Conservation (phyloP, 2,329 filamentous ascomycete genomes). For the Acrocalymma vagum region DNA sequence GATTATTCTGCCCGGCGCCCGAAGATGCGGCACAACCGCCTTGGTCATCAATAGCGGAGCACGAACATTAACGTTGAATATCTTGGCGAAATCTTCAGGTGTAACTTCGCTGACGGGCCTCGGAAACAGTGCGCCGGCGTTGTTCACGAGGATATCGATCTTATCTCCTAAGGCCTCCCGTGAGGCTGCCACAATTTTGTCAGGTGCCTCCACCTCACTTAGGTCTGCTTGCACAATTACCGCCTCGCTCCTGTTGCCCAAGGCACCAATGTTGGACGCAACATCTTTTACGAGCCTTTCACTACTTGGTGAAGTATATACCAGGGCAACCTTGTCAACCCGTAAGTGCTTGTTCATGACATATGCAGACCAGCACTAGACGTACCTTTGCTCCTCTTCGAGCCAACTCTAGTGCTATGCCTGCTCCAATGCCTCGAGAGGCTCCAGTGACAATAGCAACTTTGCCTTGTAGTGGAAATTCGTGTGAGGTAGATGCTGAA, state of each 20-base stretch:
- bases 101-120: conserved; percentile 44
- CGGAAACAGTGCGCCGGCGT: conserved; percentile 44
- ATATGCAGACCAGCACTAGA: neutral
- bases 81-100: conserved; percentile 59
- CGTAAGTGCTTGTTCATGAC: conserved; percentile 7
- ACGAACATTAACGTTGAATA: conserved; percentile 67
- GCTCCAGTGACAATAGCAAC: conserved; percentile 60
- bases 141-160: conserved; percentile 56
- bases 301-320: conserved; percentile 53
- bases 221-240: conserved; percentile 53
- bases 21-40: conserved; percentile 61
- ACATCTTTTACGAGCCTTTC: conserved; percentile 41
- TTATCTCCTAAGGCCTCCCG: conserved; percentile 46
- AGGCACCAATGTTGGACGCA: conserved; percentile 42
- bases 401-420: conserved; percentile 58
- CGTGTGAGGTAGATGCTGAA: conserved; percentile 9
- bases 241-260: conserved; percentile 46
- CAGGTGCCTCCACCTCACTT: conserved; percentile 38
- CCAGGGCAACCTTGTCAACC: conserved; percentile 49
- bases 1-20: conserved; percentile 61
- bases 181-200: conserved; percentile 48
- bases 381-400: conserved; percentile 54
- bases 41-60: conserved; percentile 64
- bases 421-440: conserved; percentile 60
- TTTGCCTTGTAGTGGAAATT: conserved; percentile 38